Base-by-base conservation (phyloP, 2,329 filamentous ascomycete genomes). In the Cytospora schulzeri region DNA sequence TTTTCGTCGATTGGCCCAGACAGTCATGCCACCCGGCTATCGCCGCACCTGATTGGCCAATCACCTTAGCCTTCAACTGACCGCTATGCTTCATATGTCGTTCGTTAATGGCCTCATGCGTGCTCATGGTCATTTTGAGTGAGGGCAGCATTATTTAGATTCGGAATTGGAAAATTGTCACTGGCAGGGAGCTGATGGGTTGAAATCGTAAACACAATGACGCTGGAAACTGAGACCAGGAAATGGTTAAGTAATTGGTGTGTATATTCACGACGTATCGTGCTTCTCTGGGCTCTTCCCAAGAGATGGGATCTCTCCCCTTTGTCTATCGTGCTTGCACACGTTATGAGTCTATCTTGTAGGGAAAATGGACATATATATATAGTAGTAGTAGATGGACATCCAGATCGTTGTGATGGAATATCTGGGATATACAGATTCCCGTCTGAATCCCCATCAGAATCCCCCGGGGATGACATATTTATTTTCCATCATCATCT, bases 31-130 rank as follows among this genome's bases (percentile, higher is more conserved):
- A 68, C 14, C 33, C 66, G 66, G 66, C 57, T 41, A 64, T 64
- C 64, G 35, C 66, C 66, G 60, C 38, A n/a, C 45, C 35, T 64
- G 66, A 63, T 63, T 65, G 64, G 66, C 66, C 57, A 68, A 66
- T 68, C 57, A 66, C 29, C n/a, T 15, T 22, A 11, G 19, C 31
- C 45, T 24, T 19, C 52, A 31, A 48, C 54, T 64, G 61, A 64
- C 66, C 66, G 64, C 64, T 57, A 58, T 55, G 59, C 38, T 64
- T 66, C 61, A 66, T 64, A 57, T 62, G 64, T 68, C 66, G 61
- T 67, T 22, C 59, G 60, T 56, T 66, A 61, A 45, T 66, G 61
- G 65, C 57, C 53, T 66, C 61, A 60, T 66, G 6, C 60, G 52
- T 64, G 6, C n/a, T 35, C 33, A 35, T 29, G 33, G 8, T 28